These are phyloP conservation scores for Neopestalotiopsis sp. DNA, from an alignment of 2,329 filamentous ascomycete species.

Conservation along the genomic window DNA sequence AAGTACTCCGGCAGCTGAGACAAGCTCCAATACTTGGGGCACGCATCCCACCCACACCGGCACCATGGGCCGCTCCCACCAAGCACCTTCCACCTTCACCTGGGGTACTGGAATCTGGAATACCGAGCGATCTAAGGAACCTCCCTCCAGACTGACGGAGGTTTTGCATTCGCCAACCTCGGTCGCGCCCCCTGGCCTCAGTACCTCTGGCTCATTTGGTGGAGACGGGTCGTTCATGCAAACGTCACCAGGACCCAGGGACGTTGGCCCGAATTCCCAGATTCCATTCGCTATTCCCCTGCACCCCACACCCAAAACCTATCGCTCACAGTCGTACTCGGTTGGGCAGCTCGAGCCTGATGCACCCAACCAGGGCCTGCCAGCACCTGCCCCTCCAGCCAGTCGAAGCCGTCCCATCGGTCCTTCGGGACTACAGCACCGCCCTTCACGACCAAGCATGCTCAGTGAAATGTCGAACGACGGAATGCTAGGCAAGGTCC, in stretches of 20 bases:
- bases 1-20: slow-evolving; percentile 76
- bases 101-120: slow-evolving; percentile 90
- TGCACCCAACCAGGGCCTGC: slow-evolving; percentile 34
- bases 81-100: slow-evolving; percentile 59
- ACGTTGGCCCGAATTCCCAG: slow-evolving; percentile 63
- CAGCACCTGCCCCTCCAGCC: slow-evolving; percentile 50
- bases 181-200: slow-evolving; percentile 49
- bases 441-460: slow-evolving; percentile 80
- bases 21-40: slow-evolving; percentile 58
- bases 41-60: slow-evolving; percentile 55
- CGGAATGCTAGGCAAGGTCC: slow-evolving; percentile 70
- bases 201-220: slow-evolving; percentile 52
- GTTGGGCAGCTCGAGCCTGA: slow-evolving; percentile 88
- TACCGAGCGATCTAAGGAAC: slow-evolving; percentile 73
- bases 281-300: slow-evolving; percentile 88
- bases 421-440: slow-evolving; percentile 76
- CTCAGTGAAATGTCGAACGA: slow-evolving; percentile 74
- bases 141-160: slow-evolving; percentile 74
- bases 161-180: slow-evolving; percentile 79
- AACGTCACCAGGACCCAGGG: slow-evolving; percentile 57
- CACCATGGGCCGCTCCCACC: slow-evolving; percentile 54
- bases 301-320: slow-evolving; percentile 89
- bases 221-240: slow-evolving; percentile 52
- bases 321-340: slow-evolving; percentile 95
- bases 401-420: slow-evolving; percentile 59